Evolutionary conservation across 116 monocot genomes (phyloP).

Genomic region (Trichopus zeylanicus): DNA sequence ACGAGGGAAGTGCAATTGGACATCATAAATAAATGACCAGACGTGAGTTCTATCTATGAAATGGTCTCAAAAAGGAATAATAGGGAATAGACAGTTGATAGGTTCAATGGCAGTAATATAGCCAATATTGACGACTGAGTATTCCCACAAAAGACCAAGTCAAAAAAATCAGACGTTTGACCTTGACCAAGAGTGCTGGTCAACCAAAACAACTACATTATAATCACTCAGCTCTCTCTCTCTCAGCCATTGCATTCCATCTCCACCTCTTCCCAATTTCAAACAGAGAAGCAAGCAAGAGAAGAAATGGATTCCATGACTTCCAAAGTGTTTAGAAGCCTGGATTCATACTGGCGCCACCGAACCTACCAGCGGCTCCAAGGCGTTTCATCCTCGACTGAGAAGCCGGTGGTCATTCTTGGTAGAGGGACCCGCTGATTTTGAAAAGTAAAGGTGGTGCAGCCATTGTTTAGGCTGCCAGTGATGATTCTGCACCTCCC

Average conservation of each 20-base stretch:
- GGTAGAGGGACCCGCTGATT: background rate
- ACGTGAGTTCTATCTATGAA: no score
- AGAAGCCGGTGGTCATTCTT: background rate
- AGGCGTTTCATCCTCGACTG: background rate
- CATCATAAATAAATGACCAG: no score
- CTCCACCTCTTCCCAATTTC: background rate
- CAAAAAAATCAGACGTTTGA: no score
- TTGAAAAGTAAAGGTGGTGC: constrained; percentile 1
- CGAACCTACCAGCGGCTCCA: background rate
- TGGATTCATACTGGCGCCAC: background rate
- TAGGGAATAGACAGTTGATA: no score
- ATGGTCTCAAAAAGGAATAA: no score
- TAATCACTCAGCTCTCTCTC: background rate
- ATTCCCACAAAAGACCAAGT: no score
- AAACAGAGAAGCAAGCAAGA: background rate
- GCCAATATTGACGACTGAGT: no score
- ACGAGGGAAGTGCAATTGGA: no score
- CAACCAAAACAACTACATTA: no score
- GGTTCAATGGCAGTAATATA: no score
- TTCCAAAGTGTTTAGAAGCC: background rate
- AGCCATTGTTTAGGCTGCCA: background rate
- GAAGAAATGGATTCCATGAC: background rate
- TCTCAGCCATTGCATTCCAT: background rate
- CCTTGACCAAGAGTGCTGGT: no score
- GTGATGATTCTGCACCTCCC: background rate